Base-by-base conservation (phyloP, 164 flowering plant genomes). In the Umbilicus rupestris region DNA sequence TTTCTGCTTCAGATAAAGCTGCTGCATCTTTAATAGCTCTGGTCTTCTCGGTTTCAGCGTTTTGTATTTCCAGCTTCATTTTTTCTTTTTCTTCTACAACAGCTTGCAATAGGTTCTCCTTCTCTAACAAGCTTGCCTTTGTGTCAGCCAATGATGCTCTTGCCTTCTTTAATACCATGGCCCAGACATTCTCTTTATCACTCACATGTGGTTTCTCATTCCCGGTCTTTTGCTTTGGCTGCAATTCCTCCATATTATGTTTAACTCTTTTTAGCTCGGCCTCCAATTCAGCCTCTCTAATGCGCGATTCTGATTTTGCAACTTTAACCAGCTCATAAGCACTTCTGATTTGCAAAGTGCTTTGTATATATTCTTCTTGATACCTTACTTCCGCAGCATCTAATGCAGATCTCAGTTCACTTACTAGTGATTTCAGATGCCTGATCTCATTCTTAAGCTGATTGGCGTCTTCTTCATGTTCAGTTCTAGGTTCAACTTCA, bases 41-140 rank as follows among this genome's bases (percentile, higher is more conserved):
- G 24, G 55, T 69, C 12, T 42, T 55, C 68, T 78, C 81, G 8
- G 19, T 65, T 64, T 77, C 85, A 71, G 71, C 73, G 64, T 75
- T 82, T 63, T 71, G 67, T 20, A 76, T 66, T 69, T 85, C 87
- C 19, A 47, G 28, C 62, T 76, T 93, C 72, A 93, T 79, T 33
- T 49, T 62, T 68, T 86, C 84, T 49, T 90, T 88, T 77, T 88
- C 88, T 68, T 86, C 92, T 7, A 62, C 57, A 64, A 85, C 69
- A 47, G 68, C 78, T 70, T 83, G 92, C 66, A 84, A 47, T 62
- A 85, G 84, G 1, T 85, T 83, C 73, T 92, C 98, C 74, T 84
- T 89, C 35, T 83, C 87, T 80, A 80, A 78, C 65, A 88, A 64
- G 62, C 72, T 72, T 9, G 82, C 83, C 69, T 80, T 84, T 73